Conservation (phyloP, 139 green algal species). For the Tetradesmus obliquus region DNA sequence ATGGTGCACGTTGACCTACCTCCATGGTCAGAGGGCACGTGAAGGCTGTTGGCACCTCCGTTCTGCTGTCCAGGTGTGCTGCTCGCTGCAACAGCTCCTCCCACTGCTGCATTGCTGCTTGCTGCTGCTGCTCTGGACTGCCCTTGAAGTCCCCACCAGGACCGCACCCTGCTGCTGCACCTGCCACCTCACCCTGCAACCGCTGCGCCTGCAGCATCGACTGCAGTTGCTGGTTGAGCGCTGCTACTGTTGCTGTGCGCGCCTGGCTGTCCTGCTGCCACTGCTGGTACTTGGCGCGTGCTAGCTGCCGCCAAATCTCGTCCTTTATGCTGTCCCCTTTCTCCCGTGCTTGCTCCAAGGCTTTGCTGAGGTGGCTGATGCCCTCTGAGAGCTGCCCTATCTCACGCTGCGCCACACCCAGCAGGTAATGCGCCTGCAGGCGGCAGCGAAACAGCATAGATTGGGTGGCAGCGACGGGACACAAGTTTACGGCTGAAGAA, state of each 20-base stretch:
- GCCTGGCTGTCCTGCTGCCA: conserved; percentile 43
- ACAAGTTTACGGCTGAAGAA: too few species aligned
- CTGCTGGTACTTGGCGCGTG: conserved; percentile 50
- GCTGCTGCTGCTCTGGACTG: conserved; percentile 30
- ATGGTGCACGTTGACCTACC: neutral
- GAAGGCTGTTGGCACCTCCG: conserved; percentile 60
- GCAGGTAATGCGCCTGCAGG: conserved; percentile 60
- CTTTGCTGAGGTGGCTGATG: conserved; percentile 59
- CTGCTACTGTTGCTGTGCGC: neutral
- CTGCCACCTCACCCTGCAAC: conserved; percentile 12
- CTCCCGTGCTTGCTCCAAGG: conserved; percentile 70
- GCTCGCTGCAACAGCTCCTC: conserved; percentile 16
- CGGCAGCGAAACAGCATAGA: neutral
- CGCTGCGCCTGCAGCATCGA: conserved; percentile 3
- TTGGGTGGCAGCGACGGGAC: too few species aligned
- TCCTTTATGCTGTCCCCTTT: conserved; percentile 77
- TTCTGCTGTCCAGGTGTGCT: conserved; percentile 30
- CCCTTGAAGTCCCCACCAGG: neutral
- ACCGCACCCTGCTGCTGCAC: neutral
- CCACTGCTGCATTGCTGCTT: conserved; percentile 30
- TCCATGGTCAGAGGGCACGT: conserved; percentile 72
- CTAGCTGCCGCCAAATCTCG: conserved; percentile 71
- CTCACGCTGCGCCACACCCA: conserved; percentile 56
- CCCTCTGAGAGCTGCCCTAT: conserved; percentile 25
- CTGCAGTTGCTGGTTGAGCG: conserved; percentile 28